Percentiles rank a stretch among this genome's conserved stretches.
Conservation (phyloP, 805 yeast genomes). For the Pichia nanzhaoensis region DNA sequence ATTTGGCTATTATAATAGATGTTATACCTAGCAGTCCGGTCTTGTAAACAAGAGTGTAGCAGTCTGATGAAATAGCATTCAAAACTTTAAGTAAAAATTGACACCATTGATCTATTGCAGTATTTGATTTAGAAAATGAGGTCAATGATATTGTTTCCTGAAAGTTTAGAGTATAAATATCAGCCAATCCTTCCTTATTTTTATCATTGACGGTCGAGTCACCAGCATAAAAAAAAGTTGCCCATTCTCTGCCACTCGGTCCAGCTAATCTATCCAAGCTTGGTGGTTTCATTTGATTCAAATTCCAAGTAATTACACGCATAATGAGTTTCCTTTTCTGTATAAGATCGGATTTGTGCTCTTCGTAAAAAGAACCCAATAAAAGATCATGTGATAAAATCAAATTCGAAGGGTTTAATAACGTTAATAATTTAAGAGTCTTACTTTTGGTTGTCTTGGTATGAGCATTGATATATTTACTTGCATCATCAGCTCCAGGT, state of each 20-base stretch:
- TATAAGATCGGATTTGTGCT: conserved; percentile 1
- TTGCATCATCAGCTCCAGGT: background rate
- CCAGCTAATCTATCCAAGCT: conserved; percentile 5
- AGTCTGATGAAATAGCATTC: conserved; percentile 12
- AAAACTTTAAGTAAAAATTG: conserved; percentile 20
- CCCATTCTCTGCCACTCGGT: conserved; percentile 10
- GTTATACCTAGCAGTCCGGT: conserved; percentile 49
- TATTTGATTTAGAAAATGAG: conserved; percentile 34
- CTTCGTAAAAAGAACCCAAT: conserved; percentile 11
- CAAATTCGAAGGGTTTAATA: conserved; percentile 26
- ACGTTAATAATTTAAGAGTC: conserved; percentile 15
- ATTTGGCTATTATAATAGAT: conserved; percentile 35
- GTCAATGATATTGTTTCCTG: conserved; percentile 47
- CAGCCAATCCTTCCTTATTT: conserved; percentile 17
- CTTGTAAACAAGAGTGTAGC: conserved; percentile 34
- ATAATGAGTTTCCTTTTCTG: conserved; percentile 12
- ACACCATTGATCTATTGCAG: conserved; percentile 31
- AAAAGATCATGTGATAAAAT: conserved; percentile 17
- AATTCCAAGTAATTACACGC: conserved; percentile 35
- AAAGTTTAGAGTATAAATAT: conserved; percentile 37
- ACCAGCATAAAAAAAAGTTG: conserved; percentile 10
- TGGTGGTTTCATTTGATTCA: conserved; percentile 23
- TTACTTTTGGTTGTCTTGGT: conserved; percentile 2
- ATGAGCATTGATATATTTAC: background rate
- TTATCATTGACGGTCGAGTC: conserved; percentile 1